phyloP scores from a whole-genome alignment of 192 early-diverging fungal species.

The Phlyctochytrium arcticum region DNA sequence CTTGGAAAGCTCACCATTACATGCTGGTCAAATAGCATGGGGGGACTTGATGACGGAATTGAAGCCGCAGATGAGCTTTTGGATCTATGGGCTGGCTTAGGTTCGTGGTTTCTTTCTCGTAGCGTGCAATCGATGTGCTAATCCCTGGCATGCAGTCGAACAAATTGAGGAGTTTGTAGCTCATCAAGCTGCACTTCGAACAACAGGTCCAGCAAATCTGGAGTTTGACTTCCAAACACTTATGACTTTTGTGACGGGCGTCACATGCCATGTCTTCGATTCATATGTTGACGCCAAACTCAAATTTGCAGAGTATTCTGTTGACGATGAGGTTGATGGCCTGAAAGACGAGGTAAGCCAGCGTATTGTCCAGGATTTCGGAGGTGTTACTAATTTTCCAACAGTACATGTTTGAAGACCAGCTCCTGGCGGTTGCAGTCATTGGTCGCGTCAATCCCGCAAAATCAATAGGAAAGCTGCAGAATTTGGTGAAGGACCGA shows the following conservation, averaged over 20 bases:
- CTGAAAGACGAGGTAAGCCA: slow-evolving; percentile 54
- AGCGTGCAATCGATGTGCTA: too few species aligned
- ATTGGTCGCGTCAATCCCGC: slow-evolving; percentile 58
- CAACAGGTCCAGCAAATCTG: slow-evolving; percentile 22
- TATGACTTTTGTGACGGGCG: slow-evolving; percentile 43
- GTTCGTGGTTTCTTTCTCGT: too few species aligned
- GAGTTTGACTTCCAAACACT: slow-evolving; percentile 34
- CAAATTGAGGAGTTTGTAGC: slow-evolving; percentile 25
- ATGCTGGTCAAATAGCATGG: slow-evolving; percentile 25
- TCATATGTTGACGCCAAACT: slow-evolving; percentile 61
- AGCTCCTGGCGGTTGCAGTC: slow-evolving; percentile 59
- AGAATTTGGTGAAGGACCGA: slow-evolving; percentile 48
- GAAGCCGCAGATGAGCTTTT: slow-evolving; percentile 63
- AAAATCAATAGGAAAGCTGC: slow-evolving; percentile 46
- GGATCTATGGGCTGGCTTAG: slow-evolving; percentile 56
- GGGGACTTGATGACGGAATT: slow-evolving; percentile 15
- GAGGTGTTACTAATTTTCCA: not conserved
- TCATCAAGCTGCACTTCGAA: slow-evolving; percentile 26
- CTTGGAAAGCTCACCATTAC: slow-evolving; percentile 51
- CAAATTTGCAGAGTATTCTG: slow-evolving; percentile 46
- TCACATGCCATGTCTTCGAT: slow-evolving; percentile 51
- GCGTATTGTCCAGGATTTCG: too few species aligned
- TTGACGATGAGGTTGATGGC: slow-evolving; percentile 50
- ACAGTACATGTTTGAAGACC: slow-evolving; percentile 68
- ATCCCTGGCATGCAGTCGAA: not conserved